Conservation (phyloP, 2,329 filamentous ascomycete species). For the Trichophyton equinum region DNA sequence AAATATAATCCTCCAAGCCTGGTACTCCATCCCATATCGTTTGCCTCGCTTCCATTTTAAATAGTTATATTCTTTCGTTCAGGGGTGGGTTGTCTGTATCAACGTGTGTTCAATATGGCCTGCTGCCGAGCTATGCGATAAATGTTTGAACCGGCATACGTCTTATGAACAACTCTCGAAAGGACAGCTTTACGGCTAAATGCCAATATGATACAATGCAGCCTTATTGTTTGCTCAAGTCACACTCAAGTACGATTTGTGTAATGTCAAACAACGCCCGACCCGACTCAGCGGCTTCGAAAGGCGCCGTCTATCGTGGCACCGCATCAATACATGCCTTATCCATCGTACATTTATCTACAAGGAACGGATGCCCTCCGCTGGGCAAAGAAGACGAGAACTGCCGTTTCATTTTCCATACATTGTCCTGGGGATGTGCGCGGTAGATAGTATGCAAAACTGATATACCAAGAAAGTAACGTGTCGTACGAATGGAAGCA, state of each 20-base stretch:
- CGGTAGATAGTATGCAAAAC: background rate
- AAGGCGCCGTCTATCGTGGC: background rate
- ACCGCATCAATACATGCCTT: too few species aligned
- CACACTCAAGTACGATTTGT: background rate
- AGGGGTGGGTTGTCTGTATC: background rate
- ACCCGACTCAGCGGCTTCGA: background rate
- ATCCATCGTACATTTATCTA: background rate
- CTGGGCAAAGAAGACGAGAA: background rate
- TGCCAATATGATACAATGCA: background rate
- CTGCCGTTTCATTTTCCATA: background rate
- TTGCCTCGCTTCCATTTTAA: background rate
- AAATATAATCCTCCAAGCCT: background rate
- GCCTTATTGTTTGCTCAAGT: background rate
- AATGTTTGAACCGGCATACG: background rate
- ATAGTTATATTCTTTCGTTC: background rate
- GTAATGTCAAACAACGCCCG: background rate
- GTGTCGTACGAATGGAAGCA: background rate
- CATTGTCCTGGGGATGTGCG: background rate
- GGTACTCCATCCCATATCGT: background rate
- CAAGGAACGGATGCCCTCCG: background rate
- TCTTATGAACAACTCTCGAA: background rate
- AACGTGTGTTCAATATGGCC: background rate
- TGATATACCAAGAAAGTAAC: background rate
- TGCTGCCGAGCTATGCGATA: background rate
- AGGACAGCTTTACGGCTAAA: background rate